Conservation (phyloP, 192 early-diverging fungal genomes). For the Entrophospora sp. region DNA sequence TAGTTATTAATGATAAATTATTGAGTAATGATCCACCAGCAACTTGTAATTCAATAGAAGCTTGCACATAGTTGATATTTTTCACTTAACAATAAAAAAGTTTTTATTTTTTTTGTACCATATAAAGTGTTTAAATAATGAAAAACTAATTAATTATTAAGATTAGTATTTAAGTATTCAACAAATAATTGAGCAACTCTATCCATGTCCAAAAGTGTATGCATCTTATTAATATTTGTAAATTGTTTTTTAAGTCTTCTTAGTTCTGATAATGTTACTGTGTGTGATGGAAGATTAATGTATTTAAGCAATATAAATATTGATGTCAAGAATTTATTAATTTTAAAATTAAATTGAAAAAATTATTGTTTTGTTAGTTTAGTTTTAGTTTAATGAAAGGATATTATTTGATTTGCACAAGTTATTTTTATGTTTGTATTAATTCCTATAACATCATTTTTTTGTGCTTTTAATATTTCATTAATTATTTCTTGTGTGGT, state of each 20-base stretch:
- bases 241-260: conserved; percentile 75
- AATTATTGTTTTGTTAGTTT: no score
- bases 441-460: conserved; percentile 46
- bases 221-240: conserved; percentile 79
- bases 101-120: no score
- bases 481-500: conserved; percentile 72
- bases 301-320: conserved; percentile 27
- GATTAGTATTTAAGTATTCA: conserved; percentile 84
- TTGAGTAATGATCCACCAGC: no score
- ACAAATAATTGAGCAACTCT: conserved; percentile 79
- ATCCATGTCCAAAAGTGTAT: conserved; percentile 64
- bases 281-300: conserved; percentile 58
- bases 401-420: conserved; percentile 34
- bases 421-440: conserved; percentile 56
- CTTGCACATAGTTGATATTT: no score
- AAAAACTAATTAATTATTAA: conserved; percentile 28
- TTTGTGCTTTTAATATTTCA: conserved; percentile 69
- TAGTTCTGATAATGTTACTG: conserved; percentile 71
- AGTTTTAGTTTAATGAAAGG: not conserved
- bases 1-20: no score
- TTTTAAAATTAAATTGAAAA: not conserved
- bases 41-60: no score
- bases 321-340: conserved; percentile 14
- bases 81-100: no score
- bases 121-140: not conserved